Evolutionary conservation across 441 rosid genomes (phyloP).

Genomic region (Erodium trifolium): DNA sequence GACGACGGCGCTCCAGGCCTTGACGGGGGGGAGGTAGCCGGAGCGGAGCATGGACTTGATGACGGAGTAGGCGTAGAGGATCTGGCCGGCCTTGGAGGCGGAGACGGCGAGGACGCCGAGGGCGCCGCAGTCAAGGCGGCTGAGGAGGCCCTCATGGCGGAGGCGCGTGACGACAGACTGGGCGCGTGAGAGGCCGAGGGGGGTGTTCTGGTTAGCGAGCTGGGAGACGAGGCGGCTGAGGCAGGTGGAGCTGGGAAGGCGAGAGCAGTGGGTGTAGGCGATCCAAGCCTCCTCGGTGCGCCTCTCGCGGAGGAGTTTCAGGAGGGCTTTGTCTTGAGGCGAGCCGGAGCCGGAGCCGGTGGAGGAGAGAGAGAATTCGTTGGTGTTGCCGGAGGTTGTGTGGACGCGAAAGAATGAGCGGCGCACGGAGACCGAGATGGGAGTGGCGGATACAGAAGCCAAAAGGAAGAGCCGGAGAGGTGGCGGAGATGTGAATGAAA

Average conservation of each 20-base stretch:
- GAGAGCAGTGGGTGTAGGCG: slow-evolving; percentile 41
- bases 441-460: too few species aligned
- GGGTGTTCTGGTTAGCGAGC: slow-evolving; percentile 51
- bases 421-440: slow-evolving; percentile 19
- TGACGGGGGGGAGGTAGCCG: slow-evolving; percentile 78
- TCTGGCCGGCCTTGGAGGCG: slow-evolving; percentile 65
- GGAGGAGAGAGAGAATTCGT: neutral
- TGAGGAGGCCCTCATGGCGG: slow-evolving; percentile 73
- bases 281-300: slow-evolving; percentile 77
- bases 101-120: slow-evolving; percentile 84
- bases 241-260: slow-evolving; percentile 69
- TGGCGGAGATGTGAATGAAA: slow-evolving; percentile 22
- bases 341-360: slow-evolving; percentile 6
- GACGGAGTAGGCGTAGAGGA: slow-evolving; percentile 59
- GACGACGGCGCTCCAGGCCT: slow-evolving; percentile 80
- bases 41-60: slow-evolving; percentile 86
- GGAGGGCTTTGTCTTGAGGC: slow-evolving; percentile 42
- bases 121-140: slow-evolving; percentile 83
- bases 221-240: slow-evolving; percentile 89
- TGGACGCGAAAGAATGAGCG: slow-evolving; percentile 22
- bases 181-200: slow-evolving; percentile 56
- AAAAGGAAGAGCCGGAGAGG: slow-evolving; percentile 1
- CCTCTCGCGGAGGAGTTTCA: slow-evolving; percentile 62
- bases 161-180: slow-evolving; percentile 88
- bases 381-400: slow-evolving; percentile 19